Percentiles rank a stretch among this genome's conserved stretches.
These are phyloP conservation scores for Keithomyces neogunnii DNA, from an alignment of 2,329 filamentous ascomycete species.

Conservation along the genomic window DNA sequence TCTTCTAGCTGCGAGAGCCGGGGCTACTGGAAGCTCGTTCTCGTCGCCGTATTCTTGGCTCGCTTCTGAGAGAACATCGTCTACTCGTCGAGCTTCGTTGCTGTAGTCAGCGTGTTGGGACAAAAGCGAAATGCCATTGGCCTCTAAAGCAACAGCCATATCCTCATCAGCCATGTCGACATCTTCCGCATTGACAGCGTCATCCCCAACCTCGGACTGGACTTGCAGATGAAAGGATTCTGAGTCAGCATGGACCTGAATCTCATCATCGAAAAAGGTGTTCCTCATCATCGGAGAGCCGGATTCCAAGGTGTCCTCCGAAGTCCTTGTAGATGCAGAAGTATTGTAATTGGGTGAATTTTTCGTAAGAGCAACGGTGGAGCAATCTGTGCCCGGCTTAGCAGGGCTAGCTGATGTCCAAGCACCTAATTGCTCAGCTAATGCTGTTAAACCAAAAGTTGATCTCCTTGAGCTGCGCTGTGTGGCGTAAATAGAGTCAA, in stretches of 20 bases:
- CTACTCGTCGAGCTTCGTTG: slow-evolving; percentile 17
- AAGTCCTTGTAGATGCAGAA: background rate
- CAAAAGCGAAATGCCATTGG: slow-evolving; percentile 50
- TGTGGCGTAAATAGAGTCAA: background rate
- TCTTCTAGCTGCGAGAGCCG: slow-evolving; percentile 25
- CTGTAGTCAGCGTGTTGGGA: slow-evolving; percentile 28
- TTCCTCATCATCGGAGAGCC: slow-evolving; percentile 33
- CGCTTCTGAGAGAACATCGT: slow-evolving; percentile 47
- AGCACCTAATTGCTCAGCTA: slow-evolving; percentile 50
- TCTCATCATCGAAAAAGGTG: slow-evolving; percentile 55
- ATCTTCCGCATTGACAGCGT: slow-evolving; percentile 30
- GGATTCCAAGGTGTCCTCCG: slow-evolving; percentile 8
- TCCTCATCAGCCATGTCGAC: slow-evolving; percentile 46
- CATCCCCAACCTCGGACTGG: slow-evolving; percentile 13
- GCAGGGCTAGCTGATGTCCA: slow-evolving; percentile 53
- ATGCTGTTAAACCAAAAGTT: slow-evolving; percentile 50
- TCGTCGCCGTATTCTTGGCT: slow-evolving; percentile 62
- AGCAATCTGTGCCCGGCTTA: slow-evolving; percentile 9
- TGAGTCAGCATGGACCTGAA: slow-evolving; percentile 28
- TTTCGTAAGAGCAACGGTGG: background rate
- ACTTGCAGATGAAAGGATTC: slow-evolving; percentile 9
- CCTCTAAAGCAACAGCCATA: slow-evolving; percentile 47
- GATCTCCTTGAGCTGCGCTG: slow-evolving; percentile 18
- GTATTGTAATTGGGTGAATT: background rate
- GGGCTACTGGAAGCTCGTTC: slow-evolving; percentile 50